These are phyloP conservation scores for Porcisia deanei DNA, from an alignment of 208 protist genomes.

Conservation along the genomic window DNA sequence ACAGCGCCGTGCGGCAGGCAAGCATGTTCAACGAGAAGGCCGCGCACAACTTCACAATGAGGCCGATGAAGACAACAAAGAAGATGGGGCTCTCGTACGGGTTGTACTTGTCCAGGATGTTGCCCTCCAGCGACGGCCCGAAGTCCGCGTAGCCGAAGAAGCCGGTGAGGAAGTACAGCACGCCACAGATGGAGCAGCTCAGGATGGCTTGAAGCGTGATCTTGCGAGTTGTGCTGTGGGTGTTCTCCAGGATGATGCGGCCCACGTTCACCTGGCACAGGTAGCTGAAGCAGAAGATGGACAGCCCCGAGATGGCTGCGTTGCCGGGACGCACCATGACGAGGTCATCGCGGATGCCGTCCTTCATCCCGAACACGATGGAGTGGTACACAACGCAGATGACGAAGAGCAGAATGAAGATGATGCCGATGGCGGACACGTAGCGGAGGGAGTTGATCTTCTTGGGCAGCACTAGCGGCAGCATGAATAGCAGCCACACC, in stretches of 20 bases:
- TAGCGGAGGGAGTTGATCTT: conserved; percentile 79
- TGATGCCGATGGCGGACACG: conserved; percentile 46
- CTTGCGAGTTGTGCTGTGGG: conserved; percentile 14
- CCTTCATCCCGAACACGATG: conserved; percentile 27
- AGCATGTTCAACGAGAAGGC: conserved; percentile 58
- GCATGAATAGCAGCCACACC: conserved; percentile 61
- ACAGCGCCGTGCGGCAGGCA: conserved; percentile 38
- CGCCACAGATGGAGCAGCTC: conserved; percentile 38
- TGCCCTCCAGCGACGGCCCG: conserved; percentile 30
- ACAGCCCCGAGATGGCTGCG: conserved; percentile 35
- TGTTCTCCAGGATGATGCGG: conserved; percentile 47
- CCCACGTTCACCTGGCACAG: conserved; percentile 61
- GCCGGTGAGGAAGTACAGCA: conserved; percentile 64
- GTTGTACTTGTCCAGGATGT: conserved; percentile 59
- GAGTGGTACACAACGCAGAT: conserved; percentile 53
- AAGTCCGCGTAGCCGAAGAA: conserved; percentile 78
- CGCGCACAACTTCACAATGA: conserved; percentile 60
- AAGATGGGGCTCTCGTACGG: conserved; percentile 39
- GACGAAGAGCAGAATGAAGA: conserved; percentile 63
- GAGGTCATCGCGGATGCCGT: conserved; percentile 34
- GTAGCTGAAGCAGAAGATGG: conserved; percentile 67
- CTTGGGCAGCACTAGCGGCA: conserved; percentile 64
- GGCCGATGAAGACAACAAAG: conserved; percentile 44
- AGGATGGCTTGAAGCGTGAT: conserved; percentile 42
- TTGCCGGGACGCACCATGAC: conserved; percentile 33